Evolutionary conservation across 116 monocot genomes (phyloP).

Genomic region (Papilionanthe hybrid): DNA sequence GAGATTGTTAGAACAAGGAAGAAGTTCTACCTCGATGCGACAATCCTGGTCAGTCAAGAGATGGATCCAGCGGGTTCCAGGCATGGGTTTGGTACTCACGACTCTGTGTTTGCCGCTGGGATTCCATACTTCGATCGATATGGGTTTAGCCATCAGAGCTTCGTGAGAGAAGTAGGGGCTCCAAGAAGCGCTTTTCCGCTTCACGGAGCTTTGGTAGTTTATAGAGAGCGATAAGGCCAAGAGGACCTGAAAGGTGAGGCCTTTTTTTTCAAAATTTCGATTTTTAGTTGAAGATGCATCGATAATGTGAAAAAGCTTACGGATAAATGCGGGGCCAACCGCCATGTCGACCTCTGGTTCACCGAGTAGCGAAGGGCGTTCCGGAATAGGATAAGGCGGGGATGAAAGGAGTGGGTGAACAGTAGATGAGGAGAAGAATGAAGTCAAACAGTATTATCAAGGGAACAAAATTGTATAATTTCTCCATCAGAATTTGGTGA

Average conservation of each 20-base stretch:
- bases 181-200: background rate
- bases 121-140: conserved; percentile 91
- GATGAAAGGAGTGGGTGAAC: background rate
- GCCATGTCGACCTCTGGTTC: conserved; percentile 21
- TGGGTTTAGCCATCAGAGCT: conserved; percentile 60
- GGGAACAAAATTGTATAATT: no score
- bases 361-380: background rate
- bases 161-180: background rate
- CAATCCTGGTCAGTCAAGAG: conserved; percentile 90
- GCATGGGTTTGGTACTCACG: conserved; percentile 97
- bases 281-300: background rate
- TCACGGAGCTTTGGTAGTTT: background rate
- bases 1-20: background rate
- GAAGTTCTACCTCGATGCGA: conserved; percentile 66
- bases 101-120: conserved; percentile 89
- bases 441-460: no score
- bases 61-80: conserved; percentile 87
- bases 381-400: conserved; percentile 3
- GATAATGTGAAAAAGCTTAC: background rate
- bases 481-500: no score
- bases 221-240: conserved; percentile 6
- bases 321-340: conserved; percentile 19
- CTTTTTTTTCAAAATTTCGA: no score
- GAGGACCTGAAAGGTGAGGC: background rate
- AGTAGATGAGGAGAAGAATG: background rate